Percentiles rank a stretch among this genome's conserved stretches.
phyloP scores from a whole-genome alignment of 345 rosid species.

The Citropsis articulata region DNA sequence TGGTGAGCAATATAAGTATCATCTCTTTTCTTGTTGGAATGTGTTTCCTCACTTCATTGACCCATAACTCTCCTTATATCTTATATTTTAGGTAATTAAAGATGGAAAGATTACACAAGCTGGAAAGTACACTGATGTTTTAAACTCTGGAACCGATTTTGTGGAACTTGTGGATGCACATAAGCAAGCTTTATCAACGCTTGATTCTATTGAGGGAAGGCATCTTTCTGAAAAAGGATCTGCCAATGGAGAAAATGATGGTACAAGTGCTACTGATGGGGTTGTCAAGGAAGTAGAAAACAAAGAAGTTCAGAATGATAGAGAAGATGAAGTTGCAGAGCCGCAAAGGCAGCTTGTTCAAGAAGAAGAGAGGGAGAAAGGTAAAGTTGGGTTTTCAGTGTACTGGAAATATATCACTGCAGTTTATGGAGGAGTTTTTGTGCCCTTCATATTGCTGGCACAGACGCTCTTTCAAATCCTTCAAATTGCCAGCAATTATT shows the following conservation, averaged over 20 bases:
- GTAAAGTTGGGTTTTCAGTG: constrained; percentile 61
- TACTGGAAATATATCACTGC: constrained; percentile 62
- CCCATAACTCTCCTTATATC: not conserved
- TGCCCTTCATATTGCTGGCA: constrained; percentile 56
- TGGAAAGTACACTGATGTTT: constrained; percentile 66
- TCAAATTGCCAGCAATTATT: constrained; percentile 67
- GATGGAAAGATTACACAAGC: constrained; percentile 71
- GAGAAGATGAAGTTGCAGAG: constrained; percentile 31
- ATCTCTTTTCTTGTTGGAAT: not conserved
- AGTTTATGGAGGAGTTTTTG: constrained; percentile 61
- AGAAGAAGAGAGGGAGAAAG: constrained; percentile 88
- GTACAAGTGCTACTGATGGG: not conserved
- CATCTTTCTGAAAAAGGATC: constrained; percentile 20
- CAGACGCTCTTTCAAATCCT: constrained; percentile 53
- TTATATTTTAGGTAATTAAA: constrained; percentile 64
- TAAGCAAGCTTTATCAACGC: constrained; percentile 45
- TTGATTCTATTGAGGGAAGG: constrained; percentile 36
- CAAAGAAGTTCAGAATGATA: constrained; percentile 26
- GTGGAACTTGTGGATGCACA: constrained; percentile 79
- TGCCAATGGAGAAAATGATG: constrained; percentile 22
- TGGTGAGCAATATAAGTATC: constrained; percentile 43
- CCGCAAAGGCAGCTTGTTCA: constrained; percentile 67
- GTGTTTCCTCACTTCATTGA: not conserved
- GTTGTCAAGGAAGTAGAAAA: constrained; percentile 22
- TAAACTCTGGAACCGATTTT: constrained; percentile 35